phyloP scores from a whole-genome alignment of 164 flowering plant species.

The Liriodendron chinense region DNA sequence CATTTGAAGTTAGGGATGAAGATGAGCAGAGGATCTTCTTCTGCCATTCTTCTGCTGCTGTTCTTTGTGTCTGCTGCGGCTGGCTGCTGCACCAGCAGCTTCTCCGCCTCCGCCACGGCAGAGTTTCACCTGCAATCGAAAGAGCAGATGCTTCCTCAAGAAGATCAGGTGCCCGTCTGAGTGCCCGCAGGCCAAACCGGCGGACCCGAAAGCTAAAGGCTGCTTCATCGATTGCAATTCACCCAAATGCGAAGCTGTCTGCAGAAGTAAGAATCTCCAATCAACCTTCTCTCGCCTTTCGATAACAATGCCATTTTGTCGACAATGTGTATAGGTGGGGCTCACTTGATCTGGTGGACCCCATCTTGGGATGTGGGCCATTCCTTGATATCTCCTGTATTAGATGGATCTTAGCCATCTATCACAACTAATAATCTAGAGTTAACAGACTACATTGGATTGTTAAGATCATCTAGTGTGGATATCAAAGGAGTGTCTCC shows the following conservation, averaged over 20 bases:
- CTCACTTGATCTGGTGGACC: too few species aligned
- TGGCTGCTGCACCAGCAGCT: constrained; percentile 9
- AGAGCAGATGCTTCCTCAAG: constrained; percentile 24
- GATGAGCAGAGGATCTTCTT: neutral
- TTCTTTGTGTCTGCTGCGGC: constrained; percentile 6
- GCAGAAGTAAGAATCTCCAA: constrained; percentile 33
- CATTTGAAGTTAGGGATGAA: neutral
- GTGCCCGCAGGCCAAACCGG: constrained; percentile 29
- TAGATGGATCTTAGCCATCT: too few species aligned
- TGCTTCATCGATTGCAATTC: constrained; percentile 34
- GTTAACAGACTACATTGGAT: too few species aligned
- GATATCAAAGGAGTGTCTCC: too few species aligned
- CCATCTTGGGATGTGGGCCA: too few species aligned
- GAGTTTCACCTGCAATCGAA: constrained; percentile 14
- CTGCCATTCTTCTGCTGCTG: constrained; percentile 6
- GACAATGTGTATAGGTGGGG: too few species aligned
- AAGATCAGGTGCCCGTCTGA: constrained; percentile 22
- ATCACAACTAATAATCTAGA: too few species aligned
- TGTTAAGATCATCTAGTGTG: too few species aligned
- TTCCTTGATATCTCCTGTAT: too few species aligned
- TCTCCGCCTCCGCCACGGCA: constrained; percentile 10
- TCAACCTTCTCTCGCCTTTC: neutral
- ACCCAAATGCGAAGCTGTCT: constrained; percentile 34
- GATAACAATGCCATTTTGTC: too few species aligned
- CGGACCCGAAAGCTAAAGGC: constrained; percentile 26